phyloP scores from a whole-genome alignment of 225 moss, liverwort and hornwort species.

The Physcomitrium patens region DNA sequence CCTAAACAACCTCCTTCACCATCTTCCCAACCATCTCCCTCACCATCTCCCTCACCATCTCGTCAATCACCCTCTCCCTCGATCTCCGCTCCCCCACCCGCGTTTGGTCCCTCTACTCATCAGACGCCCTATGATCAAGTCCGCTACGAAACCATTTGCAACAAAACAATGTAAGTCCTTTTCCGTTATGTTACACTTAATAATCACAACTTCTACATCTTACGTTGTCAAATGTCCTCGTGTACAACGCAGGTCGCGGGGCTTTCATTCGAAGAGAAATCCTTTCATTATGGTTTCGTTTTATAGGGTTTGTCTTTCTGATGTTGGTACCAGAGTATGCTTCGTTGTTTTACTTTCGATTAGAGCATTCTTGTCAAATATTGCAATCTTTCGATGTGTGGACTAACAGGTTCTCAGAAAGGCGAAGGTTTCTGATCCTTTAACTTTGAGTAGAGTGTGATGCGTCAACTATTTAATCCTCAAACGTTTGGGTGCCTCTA shows the following conservation, averaged over 20 bases:
- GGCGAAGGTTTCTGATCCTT: neutral
- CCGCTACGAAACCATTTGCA: constrained; percentile 42
- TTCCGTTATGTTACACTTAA: neutral
- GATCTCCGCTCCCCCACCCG: constrained; percentile 19
- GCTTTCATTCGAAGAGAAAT: neutral
- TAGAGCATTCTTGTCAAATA: neutral
- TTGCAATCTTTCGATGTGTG: neutral
- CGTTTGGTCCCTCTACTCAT: constrained; percentile 32
- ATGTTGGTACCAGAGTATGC: neutral
- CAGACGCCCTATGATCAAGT: constrained; percentile 13
- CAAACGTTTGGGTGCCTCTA: neutral
- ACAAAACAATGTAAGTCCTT: constrained; percentile 39
- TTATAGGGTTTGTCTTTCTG: constrained; percentile 6
- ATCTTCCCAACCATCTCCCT: no score
- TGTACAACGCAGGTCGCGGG: constrained; percentile 6
- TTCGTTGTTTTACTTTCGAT: neutral
- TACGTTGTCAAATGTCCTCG: neutral
- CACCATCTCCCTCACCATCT: neutral
- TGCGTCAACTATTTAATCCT: neutral
- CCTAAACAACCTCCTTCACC: constrained; percentile 10
- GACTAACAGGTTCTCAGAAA: neutral
- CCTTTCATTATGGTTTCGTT: neutral
- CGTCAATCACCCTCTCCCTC: neutral
- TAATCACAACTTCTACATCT: neutral
- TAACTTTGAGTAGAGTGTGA: neutral